These are phyloP conservation scores for Solanum aculeatissimum DNA, from an alignment of 305 asterid species.

Conservation along the genomic window DNA sequence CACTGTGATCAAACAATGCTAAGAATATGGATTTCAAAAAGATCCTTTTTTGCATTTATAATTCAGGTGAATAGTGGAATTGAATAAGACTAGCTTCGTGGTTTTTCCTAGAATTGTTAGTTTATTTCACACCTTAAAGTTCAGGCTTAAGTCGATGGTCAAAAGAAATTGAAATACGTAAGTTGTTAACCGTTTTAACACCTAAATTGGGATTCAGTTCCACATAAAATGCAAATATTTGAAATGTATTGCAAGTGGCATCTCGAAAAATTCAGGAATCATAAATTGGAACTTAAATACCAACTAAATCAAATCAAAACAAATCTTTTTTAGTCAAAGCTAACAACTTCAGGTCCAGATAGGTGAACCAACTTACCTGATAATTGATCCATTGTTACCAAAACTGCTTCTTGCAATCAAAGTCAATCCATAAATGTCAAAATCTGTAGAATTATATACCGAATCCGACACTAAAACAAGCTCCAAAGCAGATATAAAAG, in stretches of 20 bases:
- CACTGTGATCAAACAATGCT: neutral
- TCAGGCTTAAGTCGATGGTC: neutral
- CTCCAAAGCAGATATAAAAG: conserved; percentile 83
- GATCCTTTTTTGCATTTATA: neutral
- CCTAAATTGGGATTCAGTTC: neutral
- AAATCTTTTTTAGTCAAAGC: neutral
- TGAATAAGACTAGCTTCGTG: neutral
- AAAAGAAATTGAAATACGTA: neutral
- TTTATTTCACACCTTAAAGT: neutral
- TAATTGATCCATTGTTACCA: conserved; percentile 55
- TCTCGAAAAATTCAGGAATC: neutral
- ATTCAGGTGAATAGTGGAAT: neutral
- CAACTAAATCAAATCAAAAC: neutral
- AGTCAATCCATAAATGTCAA: conserved; percentile 34
- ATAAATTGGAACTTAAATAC: neutral
- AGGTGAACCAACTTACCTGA: conserved; percentile 39
- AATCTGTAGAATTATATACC: conserved; percentile 77
- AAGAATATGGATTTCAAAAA: neutral
- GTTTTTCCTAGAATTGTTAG: neutral
- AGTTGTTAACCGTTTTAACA: neutral
- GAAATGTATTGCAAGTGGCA: neutral
- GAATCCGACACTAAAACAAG: conserved; percentile 58
- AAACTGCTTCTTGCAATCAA: conserved; percentile 75
- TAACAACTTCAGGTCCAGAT: neutral
- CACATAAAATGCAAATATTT: neutral